Conservation (phyloP, 805 yeast species). For the Peterozyma toletana region DNA sequence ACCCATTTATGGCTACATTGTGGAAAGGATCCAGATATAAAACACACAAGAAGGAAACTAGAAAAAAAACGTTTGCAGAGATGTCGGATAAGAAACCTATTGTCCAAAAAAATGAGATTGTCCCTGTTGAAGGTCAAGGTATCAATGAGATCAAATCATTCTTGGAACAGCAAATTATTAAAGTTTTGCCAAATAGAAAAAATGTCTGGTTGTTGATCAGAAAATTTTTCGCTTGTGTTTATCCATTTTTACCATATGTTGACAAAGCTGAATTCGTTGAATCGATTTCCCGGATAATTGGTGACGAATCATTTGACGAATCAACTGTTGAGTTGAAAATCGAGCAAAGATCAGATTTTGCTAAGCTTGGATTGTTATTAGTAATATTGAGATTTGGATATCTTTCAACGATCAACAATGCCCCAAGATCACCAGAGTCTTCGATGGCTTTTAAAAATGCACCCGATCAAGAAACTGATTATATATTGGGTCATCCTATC, state of each 20-base stretch:
- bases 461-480: constrained; percentile 21
- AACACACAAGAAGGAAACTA: constrained; percentile 17
- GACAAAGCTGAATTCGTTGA: constrained; percentile 27
- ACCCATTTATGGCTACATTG: constrained; percentile 20
- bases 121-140: background rate
- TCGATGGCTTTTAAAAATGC: constrained; percentile 10
- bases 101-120: background rate
- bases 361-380: constrained; percentile 30
- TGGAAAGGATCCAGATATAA: background rate
- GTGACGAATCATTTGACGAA: constrained; percentile 21
- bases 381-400: constrained; percentile 33
- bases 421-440: constrained; percentile 16
- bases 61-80: constrained; percentile 8
- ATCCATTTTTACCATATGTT: constrained; percentile 41
- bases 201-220: constrained; percentile 38
- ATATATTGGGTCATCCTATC: constrained; percentile 31
- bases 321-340: constrained; percentile 22
- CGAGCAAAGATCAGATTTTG: constrained; percentile 32
- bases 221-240: constrained; percentile 34
- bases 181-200: constrained; percentile 34
- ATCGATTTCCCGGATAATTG: constrained; percentile 29
- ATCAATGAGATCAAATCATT: constrained; percentile 20
- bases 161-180: constrained; percentile 27
- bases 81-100: constrained; percentile 5
- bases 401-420: constrained; percentile 24